Percentiles rank a stretch among this genome's conserved stretches.
phyloP scores from a whole-genome alignment of 768 basidiomycete species.

The Clathrus columnatus region DNA sequence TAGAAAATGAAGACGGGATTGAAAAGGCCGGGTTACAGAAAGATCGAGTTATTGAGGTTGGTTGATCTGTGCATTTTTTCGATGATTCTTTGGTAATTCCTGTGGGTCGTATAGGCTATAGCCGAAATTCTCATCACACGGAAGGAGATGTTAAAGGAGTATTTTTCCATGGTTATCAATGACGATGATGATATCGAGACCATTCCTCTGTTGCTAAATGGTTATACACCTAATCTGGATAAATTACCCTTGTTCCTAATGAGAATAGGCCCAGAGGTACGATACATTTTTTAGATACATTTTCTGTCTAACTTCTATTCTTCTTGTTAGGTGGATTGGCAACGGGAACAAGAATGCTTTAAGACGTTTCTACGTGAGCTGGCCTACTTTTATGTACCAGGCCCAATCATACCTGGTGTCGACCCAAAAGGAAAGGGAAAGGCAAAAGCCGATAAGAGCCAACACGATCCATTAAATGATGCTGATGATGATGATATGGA shows the following conservation, averaged over 20 bases:
- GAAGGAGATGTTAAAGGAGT: slow-evolving; percentile 84
- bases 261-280: slow-evolving; percentile 85
- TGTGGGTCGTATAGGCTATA: slow-evolving; percentile 43
- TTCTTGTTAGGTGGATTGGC: slow-evolving; percentile 75
- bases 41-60: slow-evolving; percentile 61
- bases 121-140: slow-evolving; percentile 46
- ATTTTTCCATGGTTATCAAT: slow-evolving; percentile 74
- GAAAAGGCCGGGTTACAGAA: slow-evolving; percentile 43
- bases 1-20: slow-evolving; percentile 54
- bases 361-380: slow-evolving; percentile 78
- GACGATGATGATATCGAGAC: slow-evolving; percentile 59
- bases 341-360: slow-evolving; percentile 78
- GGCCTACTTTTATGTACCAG: slow-evolving; percentile 83
- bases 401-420: slow-evolving; percentile 29
- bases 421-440: slow-evolving; percentile 10
- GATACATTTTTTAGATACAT: slow-evolving; percentile 6
- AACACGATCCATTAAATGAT: not conserved
- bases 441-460: slow-evolving; percentile 8
- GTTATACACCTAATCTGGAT: slow-evolving; percentile 86
- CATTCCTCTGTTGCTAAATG: slow-evolving; percentile 74
- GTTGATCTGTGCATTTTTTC: too few relatives aligned
- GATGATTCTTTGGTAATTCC: not conserved
- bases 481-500: slow-evolving; percentile 20
- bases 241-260: slow-evolving; percentile 85
- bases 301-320: not conserved